Evolutionary conservation across 495 filamentous ascomycete species (phyloP), one percentile per base, ranked within the genome.

Genomic region (Lasiosphaeria miniovina): DNA sequence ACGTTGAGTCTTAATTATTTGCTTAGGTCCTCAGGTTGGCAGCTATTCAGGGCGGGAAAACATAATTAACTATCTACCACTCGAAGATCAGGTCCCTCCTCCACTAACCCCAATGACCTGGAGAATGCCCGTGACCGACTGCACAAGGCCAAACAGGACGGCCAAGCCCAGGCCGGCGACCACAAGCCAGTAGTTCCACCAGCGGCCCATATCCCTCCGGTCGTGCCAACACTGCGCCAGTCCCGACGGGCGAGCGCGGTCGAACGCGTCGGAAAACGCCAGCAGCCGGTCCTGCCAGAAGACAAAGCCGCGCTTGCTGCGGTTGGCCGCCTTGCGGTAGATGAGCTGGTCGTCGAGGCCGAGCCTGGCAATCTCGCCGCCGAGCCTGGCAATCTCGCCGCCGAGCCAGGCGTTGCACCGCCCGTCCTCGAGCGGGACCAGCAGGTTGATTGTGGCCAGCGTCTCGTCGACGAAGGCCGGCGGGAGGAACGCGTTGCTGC

Each of bases 161-260:
- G 80, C 82, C 50, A 84, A 62, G 1, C 72, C 52, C 5, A 81
- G 62, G 11, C 31, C 15, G 32, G 52, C 52, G 11, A 54, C 36
- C 5, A 78, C 75, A 11, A 82, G 72, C 80, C 80, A 84, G 52
- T 83, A 80, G 8, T 78, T 78, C 54, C 79, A 82, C 77, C 79
- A 84, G 59, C 82, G 78, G 0, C 73, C 69, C 7, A 71, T 68
- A 52, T 80, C 77, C 4, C 82, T 62, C 52, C 80, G 61, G 62
- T 85, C 80, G 41, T 71, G 59, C 78, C 80, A 83, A 75, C 77
- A 80, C 62, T 84, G 77, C 2, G 61, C 65, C 1, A 84, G 43
- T 4, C 57, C 80, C 7, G 53, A 63, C 11, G 82, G 82, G 34
- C 68, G 61, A 0, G 78, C 59, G 24, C 84, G 70, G 64, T 86